phyloP scores from a whole-genome alignment of 306 rosid genomes.

The apple (Malus domestica) region ASM211411v1 NC_041789.1:18713001-18713500 shows the following conservation, averaged over 20 bases:
- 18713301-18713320: not conserved
- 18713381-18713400: not conserved
- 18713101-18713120: constrained; percentile 37
- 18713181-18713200: constrained; percentile 27
- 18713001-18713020: constrained; percentile 31
- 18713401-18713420: not conserved
- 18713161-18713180: constrained; percentile 50
- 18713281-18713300: not conserved
- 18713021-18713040: constrained; percentile 19
- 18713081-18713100: constrained; percentile 17
- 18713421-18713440: not conserved
- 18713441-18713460: not conserved
- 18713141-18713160: constrained; percentile 46
- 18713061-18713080: constrained; percentile 34
- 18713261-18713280: constrained; percentile 5
- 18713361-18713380: not conserved
- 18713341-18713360: not conserved
- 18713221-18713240: not conserved
- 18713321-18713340: not conserved
- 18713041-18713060: constrained; percentile 50
- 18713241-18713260: constrained; percentile 5
- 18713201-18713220: constrained; percentile 10
- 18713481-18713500: not conserved
- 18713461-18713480: not conserved
- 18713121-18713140: constrained; percentile 21